These are phyloP conservation scores for Nicotiana noctiflora DNA, from an alignment of 257 asterid genomes.

Conservation along the genomic window DNA sequence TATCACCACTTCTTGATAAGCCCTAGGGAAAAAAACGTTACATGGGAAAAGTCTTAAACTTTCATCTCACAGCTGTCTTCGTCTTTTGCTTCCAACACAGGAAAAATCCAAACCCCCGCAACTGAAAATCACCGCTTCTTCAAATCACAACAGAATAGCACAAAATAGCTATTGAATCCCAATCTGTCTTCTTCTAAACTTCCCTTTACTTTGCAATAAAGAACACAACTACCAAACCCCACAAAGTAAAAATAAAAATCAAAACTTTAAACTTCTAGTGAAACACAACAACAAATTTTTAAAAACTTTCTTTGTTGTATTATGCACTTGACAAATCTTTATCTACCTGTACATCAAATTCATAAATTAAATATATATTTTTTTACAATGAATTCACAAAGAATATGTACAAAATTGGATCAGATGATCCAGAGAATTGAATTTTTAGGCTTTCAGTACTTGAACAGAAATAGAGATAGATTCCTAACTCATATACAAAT, in stretches of 20 bases:
- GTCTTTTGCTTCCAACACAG: conserved; percentile 40
- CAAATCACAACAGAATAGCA: conserved; percentile 32
- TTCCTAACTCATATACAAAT: not conserved
- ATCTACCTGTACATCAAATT: conserved; percentile 2
- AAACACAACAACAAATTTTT: conserved; percentile 46
- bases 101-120: conserved; percentile 29
- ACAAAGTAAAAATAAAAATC: conserved; percentile 1
- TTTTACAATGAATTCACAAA: conserved; percentile 17
- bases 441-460: not conserved
- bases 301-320: conserved; percentile 39
- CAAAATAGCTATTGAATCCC: not conserved
- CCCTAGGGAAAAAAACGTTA: not conserved
- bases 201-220: not conserved
- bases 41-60: conserved; percentile 9
- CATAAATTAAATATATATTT: not conserved
- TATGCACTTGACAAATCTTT: conserved; percentile 10
- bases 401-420: conserved; percentile 26
- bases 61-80: conserved; percentile 42
- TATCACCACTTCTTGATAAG: conserved; percentile 10
- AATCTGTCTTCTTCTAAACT: conserved; percentile 20
- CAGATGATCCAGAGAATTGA: not conserved
- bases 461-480: conserved; percentile 22
- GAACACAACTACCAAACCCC: conserved; percentile 30
- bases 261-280: conserved; percentile 12
- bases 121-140: conserved; percentile 3